phyloP scores from a whole-genome alignment of 768 basidiomycete genomes.

The Cystofilobasidium ferigula region DNA sequence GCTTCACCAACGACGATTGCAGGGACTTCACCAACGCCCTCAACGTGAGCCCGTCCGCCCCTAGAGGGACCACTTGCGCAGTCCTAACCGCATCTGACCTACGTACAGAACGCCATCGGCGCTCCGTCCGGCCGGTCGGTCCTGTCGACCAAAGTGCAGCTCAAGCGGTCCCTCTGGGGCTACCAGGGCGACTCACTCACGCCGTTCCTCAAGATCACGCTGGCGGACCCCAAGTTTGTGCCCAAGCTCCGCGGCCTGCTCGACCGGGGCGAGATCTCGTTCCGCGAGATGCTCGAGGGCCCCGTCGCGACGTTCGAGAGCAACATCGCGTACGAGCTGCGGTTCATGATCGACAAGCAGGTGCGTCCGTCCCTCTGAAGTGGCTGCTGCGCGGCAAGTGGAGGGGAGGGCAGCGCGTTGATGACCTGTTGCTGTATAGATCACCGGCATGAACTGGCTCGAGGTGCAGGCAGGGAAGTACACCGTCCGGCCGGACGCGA shows the following conservation, averaged over 20 bases:
- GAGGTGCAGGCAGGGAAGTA: slow-evolving; percentile 80
- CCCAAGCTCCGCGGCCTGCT: slow-evolving; percentile 76
- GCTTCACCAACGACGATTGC: slow-evolving; percentile 61
- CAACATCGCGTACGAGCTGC: slow-evolving; percentile 77
- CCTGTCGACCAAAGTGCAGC: slow-evolving; percentile 27
- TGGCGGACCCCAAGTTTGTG: slow-evolving; percentile 59
- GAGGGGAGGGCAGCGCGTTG: slow-evolving; percentile 15
- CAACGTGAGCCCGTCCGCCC: slow-evolving; percentile 51
- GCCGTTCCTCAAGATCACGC: slow-evolving; percentile 74
- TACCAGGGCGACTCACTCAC: slow-evolving; percentile 69
- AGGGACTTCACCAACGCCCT: slow-evolving; percentile 55
- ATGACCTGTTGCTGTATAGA: slow-evolving; percentile 41
- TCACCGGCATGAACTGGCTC: slow-evolving; percentile 99
- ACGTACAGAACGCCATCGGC: slow-evolving; percentile 15
- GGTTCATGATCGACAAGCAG: slow-evolving; percentile 98
- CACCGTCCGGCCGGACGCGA: slow-evolving; percentile 47
- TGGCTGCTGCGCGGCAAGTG: too few relatives aligned
- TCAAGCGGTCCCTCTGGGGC: slow-evolving; percentile 69
- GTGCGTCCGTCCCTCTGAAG: too few relatives aligned
- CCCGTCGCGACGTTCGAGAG: slow-evolving; percentile 73
- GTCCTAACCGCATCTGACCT: background rate
- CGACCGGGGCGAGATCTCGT: slow-evolving; percentile 63
- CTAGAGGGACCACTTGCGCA: background rate
- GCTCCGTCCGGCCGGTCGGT: slow-evolving; percentile 9
- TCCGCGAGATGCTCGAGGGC: slow-evolving; percentile 48